A percentile compares a stretch with the other conserved stretches of the same genome.
Evolutionary conservation across 2,329 filamentous ascomycete genomes (phyloP).

Genomic region (Xylogone sp.): DNA sequence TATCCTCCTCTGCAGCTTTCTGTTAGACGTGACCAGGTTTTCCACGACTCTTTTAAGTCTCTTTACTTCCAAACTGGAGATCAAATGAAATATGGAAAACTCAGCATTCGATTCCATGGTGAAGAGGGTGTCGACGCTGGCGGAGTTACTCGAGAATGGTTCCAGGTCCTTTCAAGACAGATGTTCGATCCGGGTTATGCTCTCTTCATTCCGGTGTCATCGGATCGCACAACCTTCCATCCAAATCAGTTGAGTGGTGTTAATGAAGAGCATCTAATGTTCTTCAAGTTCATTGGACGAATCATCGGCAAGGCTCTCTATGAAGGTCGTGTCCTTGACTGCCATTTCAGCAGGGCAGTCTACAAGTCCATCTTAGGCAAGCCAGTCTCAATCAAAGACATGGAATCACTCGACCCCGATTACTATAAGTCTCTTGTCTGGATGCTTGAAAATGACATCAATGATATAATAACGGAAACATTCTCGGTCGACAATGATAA

Average conservation of each 20-base stretch:
- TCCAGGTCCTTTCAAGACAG: constrained; percentile 92
- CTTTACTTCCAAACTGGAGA: constrained; percentile 95
- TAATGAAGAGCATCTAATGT: constrained; percentile 93
- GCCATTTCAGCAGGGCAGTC: constrained; percentile 97
- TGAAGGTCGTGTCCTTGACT: constrained; percentile 92
- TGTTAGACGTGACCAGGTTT: constrained; percentile 90
- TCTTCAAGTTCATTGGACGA: constrained; percentile 99
- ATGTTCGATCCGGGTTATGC: constrained; percentile 99
- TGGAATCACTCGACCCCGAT: constrained; percentile 97
- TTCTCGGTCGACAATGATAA: constrained; percentile 93
- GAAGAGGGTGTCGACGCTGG: constrained; percentile 98
- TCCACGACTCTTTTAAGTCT: constrained; percentile 98
- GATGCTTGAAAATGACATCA: constrained; percentile 99
- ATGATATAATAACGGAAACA: constrained; percentile 93
- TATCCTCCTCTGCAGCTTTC: constrained; percentile 75
- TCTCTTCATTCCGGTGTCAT: constrained; percentile 92
- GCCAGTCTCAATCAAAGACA: constrained; percentile 94
- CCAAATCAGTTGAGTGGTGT: constrained; percentile 91
- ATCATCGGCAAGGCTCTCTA: constrained; percentile 98
- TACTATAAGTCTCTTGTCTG: constrained; percentile 98
- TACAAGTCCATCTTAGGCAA: constrained; percentile 98
- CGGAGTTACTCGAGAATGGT: constrained; percentile 97
- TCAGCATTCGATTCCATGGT: constrained; percentile 94
- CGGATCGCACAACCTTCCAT: constrained; percentile 97
- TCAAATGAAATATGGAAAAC: constrained; percentile 98